Evolutionary conservation across 1,284 basidiomycete species (phyloP).

Genomic region (Marasmius oreades): DNA sequence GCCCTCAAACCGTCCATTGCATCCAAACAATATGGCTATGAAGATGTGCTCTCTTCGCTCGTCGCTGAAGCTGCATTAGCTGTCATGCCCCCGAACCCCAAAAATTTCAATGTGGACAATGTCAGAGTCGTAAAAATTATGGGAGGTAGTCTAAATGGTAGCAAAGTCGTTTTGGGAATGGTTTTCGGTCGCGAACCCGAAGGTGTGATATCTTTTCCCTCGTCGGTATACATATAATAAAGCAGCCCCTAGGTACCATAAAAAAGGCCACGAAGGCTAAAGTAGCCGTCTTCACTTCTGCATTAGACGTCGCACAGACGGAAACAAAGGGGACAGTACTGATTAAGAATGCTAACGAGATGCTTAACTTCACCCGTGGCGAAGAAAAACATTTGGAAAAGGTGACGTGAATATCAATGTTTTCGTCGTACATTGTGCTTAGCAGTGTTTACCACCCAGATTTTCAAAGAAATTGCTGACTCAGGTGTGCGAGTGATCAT

Average conservation of each 20-base stretch:
- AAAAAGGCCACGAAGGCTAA: slow-evolving; percentile 84
- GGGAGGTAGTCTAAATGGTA: slow-evolving; percentile 83
- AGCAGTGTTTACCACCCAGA: slow-evolving; percentile 41
- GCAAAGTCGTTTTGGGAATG: slow-evolving; percentile 95
- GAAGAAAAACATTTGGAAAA: slow-evolving; percentile 97
- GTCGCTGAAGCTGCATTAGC: slow-evolving; percentile 91
- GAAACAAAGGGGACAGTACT: slow-evolving; percentile 99
- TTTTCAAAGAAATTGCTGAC: slow-evolving; percentile 96
- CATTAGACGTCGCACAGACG: slow-evolving; percentile 92
- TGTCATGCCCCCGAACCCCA: slow-evolving; percentile 87
- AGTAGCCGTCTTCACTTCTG: slow-evolving; percentile 92
- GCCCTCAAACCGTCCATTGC: slow-evolving; percentile 92
- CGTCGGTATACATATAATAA: neutral
- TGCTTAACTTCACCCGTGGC: slow-evolving; percentile 93
- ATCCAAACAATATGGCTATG: slow-evolving; percentile 95
- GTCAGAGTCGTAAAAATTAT: slow-evolving; percentile 99
- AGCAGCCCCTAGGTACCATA: slow-evolving; percentile 53
- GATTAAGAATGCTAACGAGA: slow-evolving; percentile 93
- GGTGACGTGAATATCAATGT: slow-evolving; percentile 37
- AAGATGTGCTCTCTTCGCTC: slow-evolving; percentile 79
- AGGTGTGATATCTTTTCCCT: slow-evolving; percentile 39
- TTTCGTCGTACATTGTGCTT: neutral
- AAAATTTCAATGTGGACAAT: slow-evolving; percentile 97
- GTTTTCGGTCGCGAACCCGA: slow-evolving; percentile 97
- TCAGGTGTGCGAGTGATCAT: slow-evolving; percentile 94